Percentiles rank a stretch among this genome's conserved stretches.
These are phyloP conservation scores for Sporothrix curviconia DNA, from an alignment of 2,329 filamentous ascomycete species.

Conservation along the genomic window DNA sequence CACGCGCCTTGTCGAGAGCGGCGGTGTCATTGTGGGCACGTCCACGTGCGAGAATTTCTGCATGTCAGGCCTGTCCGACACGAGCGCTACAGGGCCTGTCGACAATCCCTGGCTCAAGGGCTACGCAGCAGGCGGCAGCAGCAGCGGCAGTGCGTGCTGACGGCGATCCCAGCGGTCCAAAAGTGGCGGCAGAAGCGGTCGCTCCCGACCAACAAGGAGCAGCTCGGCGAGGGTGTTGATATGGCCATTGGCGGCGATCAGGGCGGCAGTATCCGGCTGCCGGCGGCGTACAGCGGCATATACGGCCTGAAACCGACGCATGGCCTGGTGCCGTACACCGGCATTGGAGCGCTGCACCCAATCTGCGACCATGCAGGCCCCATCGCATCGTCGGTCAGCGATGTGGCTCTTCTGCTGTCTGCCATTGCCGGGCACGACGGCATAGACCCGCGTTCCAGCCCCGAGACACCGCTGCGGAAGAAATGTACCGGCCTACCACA, in stretches of 20 bases:
- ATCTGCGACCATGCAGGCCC: constrained; percentile 41
- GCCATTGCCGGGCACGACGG: constrained; percentile 42
- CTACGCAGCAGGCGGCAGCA: constrained; percentile 73
- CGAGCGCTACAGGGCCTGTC: constrained; percentile 66
- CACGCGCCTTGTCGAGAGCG: constrained; percentile 45
- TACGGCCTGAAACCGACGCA: constrained; percentile 43
- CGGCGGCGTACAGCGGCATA: constrained; percentile 34
- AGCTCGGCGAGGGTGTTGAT: constrained; percentile 17
- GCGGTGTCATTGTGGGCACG: constrained; percentile 63
- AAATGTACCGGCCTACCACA: constrained; percentile 29
- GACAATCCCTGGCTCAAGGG: constrained; percentile 64
- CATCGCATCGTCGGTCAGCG: constrained; percentile 36
- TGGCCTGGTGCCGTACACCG: constrained; percentile 45
- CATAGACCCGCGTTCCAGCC: constrained; percentile 38
- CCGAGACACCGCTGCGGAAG: constrained; percentile 31
- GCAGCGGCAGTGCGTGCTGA: constrained; percentile 53
- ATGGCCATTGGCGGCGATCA: constrained; percentile 58
- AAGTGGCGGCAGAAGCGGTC: constrained; percentile 40
- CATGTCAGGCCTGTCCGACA: constrained; percentile 53
- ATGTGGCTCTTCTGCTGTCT: constrained; percentile 35
- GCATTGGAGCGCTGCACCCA: constrained; percentile 34
- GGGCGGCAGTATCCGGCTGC: constrained; percentile 66
- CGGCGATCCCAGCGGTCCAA: constrained; percentile 22
- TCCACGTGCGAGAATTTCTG: constrained; percentile 64
- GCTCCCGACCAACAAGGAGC: constrained; percentile 53